Percentiles rank a stretch among this genome's conserved stretches.
Evolutionary conservation across 2,329 filamentous ascomycete genomes (phyloP).

Genomic region (Pezicula carpinea): DNA sequence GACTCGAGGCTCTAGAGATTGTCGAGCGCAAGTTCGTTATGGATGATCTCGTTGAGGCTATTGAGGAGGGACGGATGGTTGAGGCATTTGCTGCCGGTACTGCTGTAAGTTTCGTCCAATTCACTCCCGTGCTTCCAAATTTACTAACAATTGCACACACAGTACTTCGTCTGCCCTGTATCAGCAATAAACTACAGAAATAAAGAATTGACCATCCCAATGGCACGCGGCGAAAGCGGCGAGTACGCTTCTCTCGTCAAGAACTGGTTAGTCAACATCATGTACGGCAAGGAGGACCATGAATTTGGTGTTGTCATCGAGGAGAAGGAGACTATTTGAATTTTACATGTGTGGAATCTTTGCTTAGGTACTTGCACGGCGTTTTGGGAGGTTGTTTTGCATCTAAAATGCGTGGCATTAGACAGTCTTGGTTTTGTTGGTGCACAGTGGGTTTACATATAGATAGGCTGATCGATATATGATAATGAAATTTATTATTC

Average conservation of each 20-base stretch:
- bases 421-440: no score
- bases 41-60: slow-evolving; percentile 67
- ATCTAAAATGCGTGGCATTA: no score
- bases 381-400: neutral
- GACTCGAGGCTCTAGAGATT: slow-evolving; percentile 55
- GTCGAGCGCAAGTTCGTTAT: slow-evolving; percentile 84
- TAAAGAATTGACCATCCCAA: slow-evolving; percentile 56
- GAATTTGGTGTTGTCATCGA: slow-evolving; percentile 65
- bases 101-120: slow-evolving; percentile 51
- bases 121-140: neutral
- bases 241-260: slow-evolving; percentile 59
- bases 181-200: slow-evolving; percentile 65
- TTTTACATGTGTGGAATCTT: slow-evolving; percentile 1
- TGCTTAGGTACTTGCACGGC: neutral
- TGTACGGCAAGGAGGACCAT: slow-evolving; percentile 67
- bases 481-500: no score
- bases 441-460: no score
- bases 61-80: slow-evolving; percentile 69
- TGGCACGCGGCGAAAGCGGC: slow-evolving; percentile 49
- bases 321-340: slow-evolving; percentile 39
- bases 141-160: slow-evolving; percentile 10
- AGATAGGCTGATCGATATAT: no score
- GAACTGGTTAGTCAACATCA: slow-evolving; percentile 65
- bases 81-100: slow-evolving; percentile 87
- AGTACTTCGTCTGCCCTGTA: slow-evolving; percentile 69